phyloP scores from a whole-genome alignment of 805 yeast species.

The Cyberlindnera xishuangbannaensis region DNA sequence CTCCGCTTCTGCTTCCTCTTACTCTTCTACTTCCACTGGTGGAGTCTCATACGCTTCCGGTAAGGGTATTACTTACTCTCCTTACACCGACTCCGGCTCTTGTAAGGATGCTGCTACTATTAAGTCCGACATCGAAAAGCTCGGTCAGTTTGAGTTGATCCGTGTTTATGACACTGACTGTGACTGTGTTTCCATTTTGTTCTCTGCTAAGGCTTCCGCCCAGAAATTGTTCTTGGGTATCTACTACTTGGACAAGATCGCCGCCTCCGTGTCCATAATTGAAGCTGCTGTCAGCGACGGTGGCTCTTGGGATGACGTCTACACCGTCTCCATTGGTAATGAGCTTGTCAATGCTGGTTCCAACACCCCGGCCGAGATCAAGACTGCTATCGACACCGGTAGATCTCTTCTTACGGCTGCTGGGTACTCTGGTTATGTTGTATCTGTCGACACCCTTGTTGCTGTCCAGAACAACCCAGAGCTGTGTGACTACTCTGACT shows the following conservation, averaged over 20 bases:
- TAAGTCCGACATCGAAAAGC: slow-evolving; percentile 38
- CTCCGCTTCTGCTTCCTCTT: slow-evolving; percentile 11
- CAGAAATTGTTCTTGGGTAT: slow-evolving; percentile 58
- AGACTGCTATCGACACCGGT: slow-evolving; percentile 41
- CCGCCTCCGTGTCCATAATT: slow-evolving; percentile 38
- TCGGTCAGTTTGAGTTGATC: slow-evolving; percentile 43
- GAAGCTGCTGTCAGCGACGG: slow-evolving; percentile 38
- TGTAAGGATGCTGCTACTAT: slow-evolving; percentile 49
- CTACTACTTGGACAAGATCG: slow-evolving; percentile 41
- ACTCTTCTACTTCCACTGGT: slow-evolving; percentile 13
- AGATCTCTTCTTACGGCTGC: slow-evolving; percentile 39
- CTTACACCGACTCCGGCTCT: slow-evolving; percentile 48
- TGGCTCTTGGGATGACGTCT: slow-evolving; percentile 51
- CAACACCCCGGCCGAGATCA: slow-evolving; percentile 41
- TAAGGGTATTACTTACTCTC: slow-evolving; percentile 64
- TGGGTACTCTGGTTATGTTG: slow-evolving; percentile 50
- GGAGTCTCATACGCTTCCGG: slow-evolving; percentile 24
- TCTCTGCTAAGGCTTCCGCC: slow-evolving; percentile 38
- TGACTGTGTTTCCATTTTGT: slow-evolving; percentile 45
- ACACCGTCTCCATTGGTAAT: slow-evolving; percentile 58
- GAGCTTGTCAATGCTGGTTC: slow-evolving; percentile 54
- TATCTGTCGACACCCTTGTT: slow-evolving; percentile 59
- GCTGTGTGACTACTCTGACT: slow-evolving; percentile 53
- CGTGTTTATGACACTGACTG: slow-evolving; percentile 64
- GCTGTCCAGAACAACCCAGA: slow-evolving; percentile 49